These are phyloP conservation scores for Cutaneotrichosporon mucoides DNA, from an alignment of 1,284 basidiomycete genomes.

Conservation along the genomic window DNA sequence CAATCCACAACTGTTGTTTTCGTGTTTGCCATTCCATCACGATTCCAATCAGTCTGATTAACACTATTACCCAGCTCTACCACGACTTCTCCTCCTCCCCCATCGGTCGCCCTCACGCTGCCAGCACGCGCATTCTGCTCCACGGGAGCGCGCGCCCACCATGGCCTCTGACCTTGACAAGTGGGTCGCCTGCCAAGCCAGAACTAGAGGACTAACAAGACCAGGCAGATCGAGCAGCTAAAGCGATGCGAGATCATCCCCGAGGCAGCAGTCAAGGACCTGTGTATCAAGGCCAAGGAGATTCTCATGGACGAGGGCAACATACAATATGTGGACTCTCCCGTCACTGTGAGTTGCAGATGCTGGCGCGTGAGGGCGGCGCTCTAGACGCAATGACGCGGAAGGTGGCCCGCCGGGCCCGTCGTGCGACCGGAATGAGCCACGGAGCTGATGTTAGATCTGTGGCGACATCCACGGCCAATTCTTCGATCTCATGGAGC, in stretches of 20 bases:
- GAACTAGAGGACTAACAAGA: too few species aligned
- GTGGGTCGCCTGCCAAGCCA: conserved; percentile 10
- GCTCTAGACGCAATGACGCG: too few species aligned
- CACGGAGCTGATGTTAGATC: conserved; percentile 57
- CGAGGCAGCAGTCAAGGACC: conserved; percentile 83
- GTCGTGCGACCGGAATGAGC: too few species aligned
- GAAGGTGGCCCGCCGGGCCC: too few species aligned
- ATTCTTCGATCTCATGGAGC: conserved; percentile 95
- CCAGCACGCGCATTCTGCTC: neutral
- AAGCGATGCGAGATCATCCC: conserved; percentile 87
- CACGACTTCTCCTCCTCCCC: too few species aligned
- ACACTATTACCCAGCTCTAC: too few species aligned
- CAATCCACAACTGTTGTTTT: too few species aligned
- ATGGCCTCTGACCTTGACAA: conserved; percentile 44
- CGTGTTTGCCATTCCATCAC: too few species aligned
- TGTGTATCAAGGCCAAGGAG: conserved; percentile 93
- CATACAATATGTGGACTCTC: conserved; percentile 92
- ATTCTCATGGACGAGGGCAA: conserved; percentile 97
- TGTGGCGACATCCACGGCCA: conserved; percentile 99
- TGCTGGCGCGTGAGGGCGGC: too few species aligned
- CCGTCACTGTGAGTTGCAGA: conserved; percentile 71
- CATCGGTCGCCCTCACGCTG: neutral
- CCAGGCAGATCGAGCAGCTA: conserved; percentile 75
- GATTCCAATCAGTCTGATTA: too few species aligned
- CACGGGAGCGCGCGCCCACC: neutral